Evolutionary conservation across 2,329 filamentous ascomycete genomes (phyloP).

Genomic region (Coniochaeta sp.): DNA sequence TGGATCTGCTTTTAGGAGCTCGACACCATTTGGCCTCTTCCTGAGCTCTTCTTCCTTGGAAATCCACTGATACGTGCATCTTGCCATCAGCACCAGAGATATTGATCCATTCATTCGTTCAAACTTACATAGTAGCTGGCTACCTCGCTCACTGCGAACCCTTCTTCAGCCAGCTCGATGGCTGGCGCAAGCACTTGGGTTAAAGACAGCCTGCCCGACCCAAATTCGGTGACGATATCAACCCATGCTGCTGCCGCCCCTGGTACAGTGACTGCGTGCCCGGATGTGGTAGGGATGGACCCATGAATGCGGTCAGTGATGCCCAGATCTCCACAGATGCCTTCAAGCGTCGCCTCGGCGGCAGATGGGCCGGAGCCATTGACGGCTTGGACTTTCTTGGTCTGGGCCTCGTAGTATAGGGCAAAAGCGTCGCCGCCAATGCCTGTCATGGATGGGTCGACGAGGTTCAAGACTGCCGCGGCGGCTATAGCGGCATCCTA

Average conservation of each 20-base stretch:
- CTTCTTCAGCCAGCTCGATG: slow-evolving; percentile 75
- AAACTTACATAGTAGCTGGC: slow-evolving; percentile 64
- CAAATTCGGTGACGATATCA: slow-evolving; percentile 80
- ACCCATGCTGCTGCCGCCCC: slow-evolving; percentile 60
- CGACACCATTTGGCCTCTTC: slow-evolving; percentile 25
- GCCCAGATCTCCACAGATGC: slow-evolving; percentile 60
- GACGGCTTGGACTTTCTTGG: slow-evolving; percentile 71
- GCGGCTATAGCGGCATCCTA: slow-evolving; percentile 86
- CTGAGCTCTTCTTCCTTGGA: slow-evolving; percentile 14
- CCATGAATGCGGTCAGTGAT: slow-evolving; percentile 47
- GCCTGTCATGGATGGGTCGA: slow-evolving; percentile 81
- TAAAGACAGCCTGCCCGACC: slow-evolving; percentile 71
- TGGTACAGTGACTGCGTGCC: slow-evolving; percentile 76
- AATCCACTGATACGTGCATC: slow-evolving; percentile 13
- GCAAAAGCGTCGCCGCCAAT: slow-evolving; percentile 96
- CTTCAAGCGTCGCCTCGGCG: slow-evolving; percentile 59
- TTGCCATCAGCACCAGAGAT: neutral
- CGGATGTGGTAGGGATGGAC: slow-evolving; percentile 64
- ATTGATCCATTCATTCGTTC: slow-evolving; percentile 19
- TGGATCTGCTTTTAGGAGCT: slow-evolving; percentile 74
- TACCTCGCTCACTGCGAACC: slow-evolving; percentile 79
- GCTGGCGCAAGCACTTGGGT: slow-evolving; percentile 72
- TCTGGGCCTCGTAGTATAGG: slow-evolving; percentile 71
- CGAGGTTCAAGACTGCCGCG: slow-evolving; percentile 85
- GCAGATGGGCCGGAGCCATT: slow-evolving; percentile 85